Evolutionary conservation across 1,284 basidiomycete species (phyloP), one percentile per base, ranked within the genome.

Genomic region (Phylloboletellus chloephorus): DNA sequence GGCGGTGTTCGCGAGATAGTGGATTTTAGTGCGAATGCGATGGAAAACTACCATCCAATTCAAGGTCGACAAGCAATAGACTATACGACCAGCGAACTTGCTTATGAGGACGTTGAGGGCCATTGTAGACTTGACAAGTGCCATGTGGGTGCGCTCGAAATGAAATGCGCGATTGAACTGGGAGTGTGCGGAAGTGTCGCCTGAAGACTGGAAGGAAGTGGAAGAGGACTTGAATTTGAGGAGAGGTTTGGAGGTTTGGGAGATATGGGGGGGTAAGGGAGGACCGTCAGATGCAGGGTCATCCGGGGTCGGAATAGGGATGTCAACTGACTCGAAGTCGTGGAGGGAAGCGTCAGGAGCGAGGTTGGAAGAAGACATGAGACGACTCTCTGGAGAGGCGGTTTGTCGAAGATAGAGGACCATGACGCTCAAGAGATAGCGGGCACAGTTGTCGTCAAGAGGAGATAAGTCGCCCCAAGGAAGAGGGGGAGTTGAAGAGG

Each of bases 1-100:
- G 1, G 68, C 47, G 16, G 70, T 66, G 31, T 67, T 67, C 0
- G 80, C 80, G 39, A 84, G 73, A 45, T 67, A 74, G 49, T 76
- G 74, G 30, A 93, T 85, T 63, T 87, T 84, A 31, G 71, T 71
- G 43, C 82, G 78, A 44, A 95, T 75, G 13, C 88, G 76, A 16
- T 74, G 67, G 50, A 87, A 77, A 13, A 97, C 84, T 7, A 89
- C 75, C 23, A 69, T 66, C 92, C 93, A 97, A 58, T 97, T 96
- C 15, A 88, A 88, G 0, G 88, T 82, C 6, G 92, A 94, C 11
- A 97, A 74, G 58, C 88, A 84, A 60, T 88, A 94, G 31, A 96
- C 76, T 52, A 95, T 82, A 33, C 83, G 79, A 10, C 88, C 85
- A 5, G 82, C 73, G 51, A 74, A 82, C 56, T 81, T 78, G 43